A percentile compares a stretch with the other conserved stretches of the same genome.
Evolutionary conservation across 148 eudicot genomes (phyloP).

Genomic region (Rhododendron griersonianum): DNA sequence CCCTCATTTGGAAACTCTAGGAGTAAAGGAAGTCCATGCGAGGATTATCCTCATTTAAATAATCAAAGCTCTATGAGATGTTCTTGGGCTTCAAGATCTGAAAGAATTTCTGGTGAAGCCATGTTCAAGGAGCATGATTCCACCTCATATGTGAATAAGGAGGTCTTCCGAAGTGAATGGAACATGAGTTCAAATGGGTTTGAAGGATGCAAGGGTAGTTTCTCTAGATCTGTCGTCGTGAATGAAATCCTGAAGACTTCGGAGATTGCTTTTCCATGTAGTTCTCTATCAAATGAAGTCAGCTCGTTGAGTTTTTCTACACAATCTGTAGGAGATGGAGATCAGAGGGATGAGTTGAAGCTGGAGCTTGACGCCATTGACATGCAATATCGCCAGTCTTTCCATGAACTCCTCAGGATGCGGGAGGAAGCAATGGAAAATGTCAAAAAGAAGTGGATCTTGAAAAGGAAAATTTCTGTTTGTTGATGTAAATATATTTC

Average conservation of each 20-base stretch:
- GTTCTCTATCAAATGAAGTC: conserved; percentile 20
- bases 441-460: conserved; percentile 52
- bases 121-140: not conserved
- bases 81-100: conserved; percentile 2
- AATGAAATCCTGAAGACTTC: conserved; percentile 12
- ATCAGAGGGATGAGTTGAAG: conserved; percentile 37
- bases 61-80: conserved; percentile 4
- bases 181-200: no score
- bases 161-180: not conserved
- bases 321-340: no score
- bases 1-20: no score
- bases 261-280: conserved; percentile 15
- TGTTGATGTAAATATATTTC: conserved; percentile 14
- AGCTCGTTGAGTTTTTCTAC: no score
- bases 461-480: conserved; percentile 31
- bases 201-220: no score
- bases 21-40: no score
- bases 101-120: conserved; percentile 2
- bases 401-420: conserved; percentile 45
- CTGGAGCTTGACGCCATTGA: conserved; percentile 63
- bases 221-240: no score
- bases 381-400: conserved; percentile 33
- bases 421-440: conserved; percentile 55
- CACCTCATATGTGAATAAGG: not conserved
- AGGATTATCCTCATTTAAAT: not conserved